Percentiles rank a stretch among this genome's conserved stretches.
Conservation (phyloP, 2,329 filamentous ascomycete species). For the Eutypa lata region DNA sequence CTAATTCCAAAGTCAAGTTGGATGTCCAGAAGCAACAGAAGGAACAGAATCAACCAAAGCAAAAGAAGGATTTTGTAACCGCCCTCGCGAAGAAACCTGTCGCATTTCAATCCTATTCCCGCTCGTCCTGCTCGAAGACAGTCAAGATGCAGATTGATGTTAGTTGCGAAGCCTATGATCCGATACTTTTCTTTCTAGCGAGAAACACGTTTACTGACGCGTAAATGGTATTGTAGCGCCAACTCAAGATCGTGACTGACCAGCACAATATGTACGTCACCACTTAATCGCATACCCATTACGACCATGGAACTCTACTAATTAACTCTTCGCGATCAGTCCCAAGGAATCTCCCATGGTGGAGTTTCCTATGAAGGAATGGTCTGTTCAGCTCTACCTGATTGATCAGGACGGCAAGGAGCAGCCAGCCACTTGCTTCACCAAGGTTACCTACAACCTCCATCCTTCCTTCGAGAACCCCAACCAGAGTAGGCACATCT, state of each 20-base stretch:
- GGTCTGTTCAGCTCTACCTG: slow-evolving; percentile 83
- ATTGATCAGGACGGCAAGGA: slow-evolving; percentile 85
- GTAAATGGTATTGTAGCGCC: slow-evolving; percentile 60
- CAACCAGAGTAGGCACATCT: slow-evolving; percentile 66
- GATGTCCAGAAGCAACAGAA: too few relatives aligned
- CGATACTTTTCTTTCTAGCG: neutral
- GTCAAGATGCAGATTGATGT: slow-evolving; percentile 27
- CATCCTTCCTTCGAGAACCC: slow-evolving; percentile 92
- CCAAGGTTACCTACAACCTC: slow-evolving; percentile 87
- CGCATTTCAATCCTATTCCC: too few relatives aligned
- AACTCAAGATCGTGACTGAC: slow-evolving; percentile 88
- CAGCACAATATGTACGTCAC: slow-evolving; percentile 86
- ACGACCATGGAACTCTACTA: slow-evolving; percentile 8
- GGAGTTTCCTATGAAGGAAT: slow-evolving; percentile 88
- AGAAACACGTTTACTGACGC: slow-evolving; percentile 15
- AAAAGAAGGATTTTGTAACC: too few relatives aligned
- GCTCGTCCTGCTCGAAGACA: too few relatives aligned
- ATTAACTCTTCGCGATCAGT: slow-evolving; percentile 39
- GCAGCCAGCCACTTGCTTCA: slow-evolving; percentile 78
- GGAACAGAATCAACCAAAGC: too few relatives aligned
- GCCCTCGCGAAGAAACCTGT: too few relatives aligned
- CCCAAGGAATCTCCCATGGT: slow-evolving; percentile 78
- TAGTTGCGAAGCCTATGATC: slow-evolving; percentile 5
- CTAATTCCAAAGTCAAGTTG: slow-evolving; percentile 3
- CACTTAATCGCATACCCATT: slow-evolving; percentile 3